Evolutionary conservation across 116 monocot genomes (phyloP), one percentile per base, ranked within the genome.

Genomic region (Cymodocea nodosa): DNA sequence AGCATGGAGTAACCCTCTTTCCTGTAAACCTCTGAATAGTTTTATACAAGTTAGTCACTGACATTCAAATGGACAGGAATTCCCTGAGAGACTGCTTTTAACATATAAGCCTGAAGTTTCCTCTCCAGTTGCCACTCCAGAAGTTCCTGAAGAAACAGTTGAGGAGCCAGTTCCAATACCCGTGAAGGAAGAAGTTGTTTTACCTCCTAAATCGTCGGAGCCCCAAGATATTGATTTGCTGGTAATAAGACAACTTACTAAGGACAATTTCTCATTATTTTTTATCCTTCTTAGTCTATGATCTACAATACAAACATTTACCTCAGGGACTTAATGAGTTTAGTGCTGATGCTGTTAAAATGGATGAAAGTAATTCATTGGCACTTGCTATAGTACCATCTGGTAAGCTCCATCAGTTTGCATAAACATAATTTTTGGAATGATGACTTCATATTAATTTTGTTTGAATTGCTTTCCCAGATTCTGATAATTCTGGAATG

Each of bases 11-110:
- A 30, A 30, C 12, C 12, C 12, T 44, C 44, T 44, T 12, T 44
- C 44, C 44, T 44, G 44, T 40, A 10, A 40, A 10, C 8, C 4
- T 44, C 44, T 44, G 44, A 44, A 44, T 44, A 0, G 44, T 44
- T 44, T 44, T 10, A 44, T 44, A 12, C 44, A 44, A 44, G 44
- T 10, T 44, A 12, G 8, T 10, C 44, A 44, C 9, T 44, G 5
- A 1, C 12, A 30, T 30, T 30, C 30, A 30, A 30, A 30, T 30
- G 30, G 30, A 5, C 78, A 97, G 97, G 97, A 97, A 71, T 87
- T 88, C 54, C 91, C 87, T 24, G 97, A 97, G 79, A 83, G 88
- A 64, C 81, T 91, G 51, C 97, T 97, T 63, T 77, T 97, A 65
- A 97, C 97, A 61, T 97, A 97, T 77, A 97, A 91, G 80, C 83